Conservation (phyloP, 805 yeast genomes). For the Zygoascus bituminiphila region DNA sequence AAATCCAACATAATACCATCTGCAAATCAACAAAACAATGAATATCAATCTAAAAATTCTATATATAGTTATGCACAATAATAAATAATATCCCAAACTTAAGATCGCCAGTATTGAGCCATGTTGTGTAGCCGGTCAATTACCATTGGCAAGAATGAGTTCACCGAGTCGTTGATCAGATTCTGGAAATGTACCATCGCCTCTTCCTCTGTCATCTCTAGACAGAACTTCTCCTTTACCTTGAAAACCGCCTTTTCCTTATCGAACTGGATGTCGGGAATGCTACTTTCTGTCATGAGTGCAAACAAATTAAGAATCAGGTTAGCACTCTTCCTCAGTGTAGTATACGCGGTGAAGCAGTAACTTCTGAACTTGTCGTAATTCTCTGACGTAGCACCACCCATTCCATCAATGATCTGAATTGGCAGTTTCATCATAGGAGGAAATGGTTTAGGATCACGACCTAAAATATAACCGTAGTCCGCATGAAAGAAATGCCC, state of each 20-base stretch:
- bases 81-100: conserved; percentile 1
- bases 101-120: conserved; percentile 97
- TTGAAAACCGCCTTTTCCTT: conserved; percentile 81
- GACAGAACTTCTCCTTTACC: conserved; percentile 87
- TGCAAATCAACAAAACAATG: too few relatives aligned
- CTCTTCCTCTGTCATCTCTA: conserved; percentile 91
- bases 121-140: conserved; percentile 90
- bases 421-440: conserved; percentile 97
- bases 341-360: conserved; percentile 90
- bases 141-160: conserved; percentile 87
- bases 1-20: too few relatives aligned
- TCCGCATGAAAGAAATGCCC: conserved; percentile 96
- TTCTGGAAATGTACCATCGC: conserved; percentile 93
- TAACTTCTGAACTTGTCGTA: conserved; percentile 82
- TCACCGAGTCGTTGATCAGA: conserved; percentile 87
- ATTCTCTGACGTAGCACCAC: conserved; percentile 80
- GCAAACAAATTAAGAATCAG: conserved; percentile 85
- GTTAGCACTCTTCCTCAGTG: conserved; percentile 80
- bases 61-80: background rate
- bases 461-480: conserved; percentile 91
- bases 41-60: too few relatives aligned
- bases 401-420: conserved; percentile 96
- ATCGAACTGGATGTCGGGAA: conserved; percentile 82
- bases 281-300: conserved; percentile 79
- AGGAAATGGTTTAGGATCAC: conserved; percentile 98